A percentile compares a stretch with the other conserved stretches of the same genome.
Evolutionary conservation across 257 asterid genomes (phyloP).

Genomic region (Thymus quinquecostatus): DNA sequence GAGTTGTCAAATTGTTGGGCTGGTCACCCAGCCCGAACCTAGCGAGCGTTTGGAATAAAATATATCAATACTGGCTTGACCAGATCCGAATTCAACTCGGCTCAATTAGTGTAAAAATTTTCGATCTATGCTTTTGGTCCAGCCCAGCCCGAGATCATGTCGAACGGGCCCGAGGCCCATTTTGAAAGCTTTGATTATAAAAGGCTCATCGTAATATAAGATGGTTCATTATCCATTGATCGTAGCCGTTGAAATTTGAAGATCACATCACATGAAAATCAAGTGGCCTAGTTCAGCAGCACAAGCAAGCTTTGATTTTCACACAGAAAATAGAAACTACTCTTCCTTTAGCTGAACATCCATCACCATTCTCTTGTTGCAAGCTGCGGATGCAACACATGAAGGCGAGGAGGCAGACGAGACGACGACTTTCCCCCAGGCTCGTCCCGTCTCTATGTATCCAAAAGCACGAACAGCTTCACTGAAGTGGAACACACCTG

Average conservation of each 20-base stretch:
- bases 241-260: background rate
- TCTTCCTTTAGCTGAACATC: background rate
- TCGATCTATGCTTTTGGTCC: too few species aligned
- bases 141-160: too few species aligned
- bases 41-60: too few species aligned
- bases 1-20: too few species aligned
- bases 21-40: too few species aligned
- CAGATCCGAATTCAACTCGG: too few species aligned
- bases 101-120: too few species aligned
- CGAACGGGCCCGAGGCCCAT: too few species aligned
- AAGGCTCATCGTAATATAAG: too few species aligned
- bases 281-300: background rate
- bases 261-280: background rate
- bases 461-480: constrained; percentile 52
- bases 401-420: constrained; percentile 34
- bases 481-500: constrained; percentile 48
- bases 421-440: constrained; percentile 63
- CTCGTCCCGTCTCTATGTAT: constrained; percentile 72
- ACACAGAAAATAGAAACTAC: background rate
- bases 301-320: background rate
- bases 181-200: too few species aligned
- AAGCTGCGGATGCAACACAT: background rate
- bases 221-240: too few species aligned
- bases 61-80: too few species aligned
- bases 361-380: background rate